Base-by-base conservation (phyloP, 73 alveolate species). In the Tetrahymena borealis region DNA sequence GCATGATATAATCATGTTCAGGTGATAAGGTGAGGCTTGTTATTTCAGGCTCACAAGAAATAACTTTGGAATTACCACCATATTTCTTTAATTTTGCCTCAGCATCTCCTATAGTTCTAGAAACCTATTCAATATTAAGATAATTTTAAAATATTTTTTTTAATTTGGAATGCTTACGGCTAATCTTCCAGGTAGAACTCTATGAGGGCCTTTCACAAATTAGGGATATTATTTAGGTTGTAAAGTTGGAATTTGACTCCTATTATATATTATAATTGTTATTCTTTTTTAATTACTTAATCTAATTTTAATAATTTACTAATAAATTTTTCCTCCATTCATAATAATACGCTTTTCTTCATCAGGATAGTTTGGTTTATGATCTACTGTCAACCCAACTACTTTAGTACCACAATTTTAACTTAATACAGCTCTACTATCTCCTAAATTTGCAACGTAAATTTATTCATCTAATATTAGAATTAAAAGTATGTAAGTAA, bases 21-120 rank as follows among this genome's bases (percentile, higher is more conserved):
- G 96, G 91, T 77, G 92, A 94, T 78, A 98, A 95, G 42, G 95
- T 94, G 92, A 97, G 97, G 36, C 93, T 92, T 78, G 95, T 95
- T 8, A 98, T 94, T 85, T 98, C 99, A 38, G 99, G 99, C 35
- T 93, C 95, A 1, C 98, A 93, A 32, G 96, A 94, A 90, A 96
- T 94, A 39, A 98, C 99, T 92, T 97, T 95, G 7, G 99, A 98
- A 96, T 96, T 98, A 1, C 99, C 99, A 39, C 99, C 99, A 93
- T 78, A 96, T 78, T 95, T 92, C 32, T 96, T 95, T 38, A 95
- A 94, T 91, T 98, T 98, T 10, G 99, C 99, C 39, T 96, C 99
- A 18, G 97, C 94, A 95, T 98, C 99, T n/a, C 99, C 99, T 78
- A 98, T 93, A 33, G 99, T 96, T 90, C 99, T 93, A 39, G 96